These are phyloP conservation scores for Cyclotella sp. DNA, from an alignment of 108 stramenopile species.

Conservation along the genomic window DNA sequence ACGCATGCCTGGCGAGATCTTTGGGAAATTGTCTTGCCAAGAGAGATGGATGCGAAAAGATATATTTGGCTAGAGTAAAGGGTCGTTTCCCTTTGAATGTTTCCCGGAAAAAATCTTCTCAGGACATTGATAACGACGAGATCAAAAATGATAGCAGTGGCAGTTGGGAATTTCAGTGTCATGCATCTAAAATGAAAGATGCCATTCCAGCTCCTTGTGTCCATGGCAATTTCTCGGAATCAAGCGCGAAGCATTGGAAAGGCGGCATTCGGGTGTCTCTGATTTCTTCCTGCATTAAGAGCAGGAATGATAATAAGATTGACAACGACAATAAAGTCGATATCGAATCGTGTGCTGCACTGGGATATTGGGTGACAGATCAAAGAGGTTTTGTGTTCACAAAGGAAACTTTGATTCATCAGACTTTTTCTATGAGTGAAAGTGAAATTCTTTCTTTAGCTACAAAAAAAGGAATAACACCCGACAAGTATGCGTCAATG, in stretches of 20 bases:
- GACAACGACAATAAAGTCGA: background rate
- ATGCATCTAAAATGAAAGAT: background rate
- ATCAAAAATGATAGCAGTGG: background rate
- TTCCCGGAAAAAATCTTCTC: background rate
- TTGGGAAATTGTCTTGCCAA: slow-evolving; percentile 74
- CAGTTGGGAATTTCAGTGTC: slow-evolving; percentile 30
- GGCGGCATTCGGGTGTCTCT: slow-evolving; percentile 22
- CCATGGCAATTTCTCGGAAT: slow-evolving; percentile 30
- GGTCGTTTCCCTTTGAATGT: slow-evolving; percentile 71
- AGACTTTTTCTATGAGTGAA: slow-evolving; percentile 10
- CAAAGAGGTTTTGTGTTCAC: slow-evolving; percentile 18
- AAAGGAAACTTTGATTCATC: slow-evolving; percentile 10
- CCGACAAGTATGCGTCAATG: background rate
- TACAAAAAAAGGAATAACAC: background rate
- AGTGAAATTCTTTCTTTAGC: slow-evolving; percentile 32
- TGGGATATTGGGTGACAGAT: slow-evolving; percentile 65
- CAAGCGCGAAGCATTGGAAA: slow-evolving; percentile 4
- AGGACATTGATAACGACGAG: background rate
- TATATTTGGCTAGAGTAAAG: slow-evolving; percentile 77
- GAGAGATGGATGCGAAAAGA: slow-evolving; percentile 69
- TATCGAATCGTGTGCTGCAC: slow-evolving; percentile 29
- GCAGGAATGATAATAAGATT: background rate
- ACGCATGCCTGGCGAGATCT: slow-evolving; percentile 56
- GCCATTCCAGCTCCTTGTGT: slow-evolving; percentile 48
- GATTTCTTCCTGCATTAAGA: slow-evolving; percentile 11